Conservation (phyloP, 768 basidiomycete genomes). For the Kwoniella botswanensis region DNA sequence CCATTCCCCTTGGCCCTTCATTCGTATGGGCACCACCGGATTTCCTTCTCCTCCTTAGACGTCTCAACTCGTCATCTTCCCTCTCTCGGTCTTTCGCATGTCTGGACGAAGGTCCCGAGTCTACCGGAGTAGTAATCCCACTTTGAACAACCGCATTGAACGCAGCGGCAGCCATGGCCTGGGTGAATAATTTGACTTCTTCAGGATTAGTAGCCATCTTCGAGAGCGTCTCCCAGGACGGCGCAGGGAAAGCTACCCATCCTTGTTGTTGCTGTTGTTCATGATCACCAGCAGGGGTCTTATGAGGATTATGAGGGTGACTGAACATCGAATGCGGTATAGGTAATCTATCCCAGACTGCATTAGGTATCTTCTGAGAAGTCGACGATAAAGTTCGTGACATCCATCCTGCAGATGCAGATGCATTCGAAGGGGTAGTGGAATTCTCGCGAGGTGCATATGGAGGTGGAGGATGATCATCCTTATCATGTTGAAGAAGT, state of each 20-base stretch:
- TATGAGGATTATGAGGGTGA: constrained; percentile 1
- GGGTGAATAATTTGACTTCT: constrained; percentile 46
- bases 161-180: constrained; percentile 41
- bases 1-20: constrained; percentile 1
- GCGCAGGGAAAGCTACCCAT: constrained; percentile 45
- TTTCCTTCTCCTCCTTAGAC: constrained; percentile 19
- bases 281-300: not conserved
- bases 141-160: constrained; percentile 46
- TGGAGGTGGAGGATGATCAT: constrained; percentile 50
- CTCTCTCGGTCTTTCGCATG: not conserved
- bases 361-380: constrained; percentile 38
- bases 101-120: constrained; percentile 3
- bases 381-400: constrained; percentile 44
- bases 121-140: constrained; percentile 27
- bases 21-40: constrained; percentile 14
- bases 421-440: constrained; percentile 2
- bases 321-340: constrained; percentile 26
- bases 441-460: constrained; percentile 34
- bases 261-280: constrained; percentile 18
- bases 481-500: constrained; percentile 24
- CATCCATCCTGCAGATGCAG: constrained; percentile 34
- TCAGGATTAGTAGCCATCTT: constrained; percentile 43
- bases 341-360: constrained; percentile 43
- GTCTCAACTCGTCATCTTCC: constrained; percentile 11
- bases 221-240: constrained; percentile 51